These are phyloP conservation scores for Chalciporus piperatus DNA, from an alignment of 768 basidiomycete species.

Conservation along the genomic window DNA sequence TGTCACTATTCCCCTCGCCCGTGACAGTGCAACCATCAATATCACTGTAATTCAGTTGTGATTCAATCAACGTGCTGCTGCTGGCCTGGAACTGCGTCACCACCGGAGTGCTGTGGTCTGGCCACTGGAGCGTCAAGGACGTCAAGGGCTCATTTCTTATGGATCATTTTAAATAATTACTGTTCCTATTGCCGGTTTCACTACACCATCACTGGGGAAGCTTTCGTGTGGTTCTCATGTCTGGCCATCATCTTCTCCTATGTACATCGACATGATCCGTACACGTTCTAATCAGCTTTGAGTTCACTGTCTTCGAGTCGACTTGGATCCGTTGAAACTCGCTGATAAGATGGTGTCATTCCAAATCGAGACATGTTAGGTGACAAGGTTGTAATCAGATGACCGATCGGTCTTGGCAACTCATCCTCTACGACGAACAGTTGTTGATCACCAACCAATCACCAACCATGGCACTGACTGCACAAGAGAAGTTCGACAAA, in stretches of 20 bases:
- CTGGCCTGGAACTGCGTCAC: too few species aligned
- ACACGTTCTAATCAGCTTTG: too few species aligned
- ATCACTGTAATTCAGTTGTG: too few species aligned
- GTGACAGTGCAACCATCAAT: background rate
- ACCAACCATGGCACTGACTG: slow-evolving; percentile 48
- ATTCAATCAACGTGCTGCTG: too few species aligned
- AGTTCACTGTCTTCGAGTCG: background rate
- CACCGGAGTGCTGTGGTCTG: too few species aligned
- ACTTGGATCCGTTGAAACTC: background rate
- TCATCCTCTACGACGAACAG: slow-evolving; percentile 1
- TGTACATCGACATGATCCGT: background rate
- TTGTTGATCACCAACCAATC: slow-evolving; percentile 34
- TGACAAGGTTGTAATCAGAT: slow-evolving; percentile 16
- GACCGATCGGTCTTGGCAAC: background rate
- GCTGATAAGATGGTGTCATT: background rate
- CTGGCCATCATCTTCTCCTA: background rate
- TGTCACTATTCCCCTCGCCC: background rate
- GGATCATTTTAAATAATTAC: background rate
- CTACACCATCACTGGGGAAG: too few species aligned
- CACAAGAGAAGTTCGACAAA: slow-evolving; percentile 64
- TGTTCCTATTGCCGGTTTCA: background rate
- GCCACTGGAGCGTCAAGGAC: background rate
- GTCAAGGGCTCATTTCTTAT: background rate
- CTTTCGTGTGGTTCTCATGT: too few species aligned
- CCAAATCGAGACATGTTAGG: background rate